Evolutionary conservation across 805 yeast genomes (phyloP).

Genomic region (Suhomyces emberorum): DNA sequence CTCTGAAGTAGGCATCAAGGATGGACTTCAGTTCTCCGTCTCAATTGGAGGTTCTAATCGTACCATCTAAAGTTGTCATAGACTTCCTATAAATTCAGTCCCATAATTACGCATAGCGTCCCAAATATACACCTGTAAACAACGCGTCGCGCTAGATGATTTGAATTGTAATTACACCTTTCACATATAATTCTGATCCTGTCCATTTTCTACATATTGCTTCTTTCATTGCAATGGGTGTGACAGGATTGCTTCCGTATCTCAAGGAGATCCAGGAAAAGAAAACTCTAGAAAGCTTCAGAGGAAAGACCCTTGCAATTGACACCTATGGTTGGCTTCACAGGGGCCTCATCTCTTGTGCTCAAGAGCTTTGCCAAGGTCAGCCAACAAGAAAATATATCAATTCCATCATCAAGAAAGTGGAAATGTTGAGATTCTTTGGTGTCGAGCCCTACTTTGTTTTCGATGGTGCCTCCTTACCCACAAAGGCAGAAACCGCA

Average conservation of each 20-base stretch:
- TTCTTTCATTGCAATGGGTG: no score
- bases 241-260: constrained; percentile 75
- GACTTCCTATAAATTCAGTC: no score
- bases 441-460: constrained; percentile 83
- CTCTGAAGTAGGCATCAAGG: constrained; percentile 26
- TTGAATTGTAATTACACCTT: no score
- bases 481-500: constrained; percentile 75
- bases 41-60: constrained; percentile 38
- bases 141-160: neutral
- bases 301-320: constrained; percentile 81
- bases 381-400: constrained; percentile 70
- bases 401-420: constrained; percentile 62
- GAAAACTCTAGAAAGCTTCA: constrained; percentile 53
- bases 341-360: constrained; percentile 76
- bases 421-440: constrained; percentile 61
- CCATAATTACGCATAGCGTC: neutral
- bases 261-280: constrained; percentile 70
- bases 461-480: constrained; percentile 87
- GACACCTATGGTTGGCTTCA: constrained; percentile 98
- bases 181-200: no score
- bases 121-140: neutral
- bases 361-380: constrained; percentile 73
- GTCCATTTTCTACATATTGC: no score
- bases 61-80: no score
- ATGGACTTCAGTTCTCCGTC: constrained; percentile 38